These are phyloP conservation scores for Tetradesmus obliquus DNA, from an alignment of 139 green algal species.

Conservation along the genomic window DNA sequence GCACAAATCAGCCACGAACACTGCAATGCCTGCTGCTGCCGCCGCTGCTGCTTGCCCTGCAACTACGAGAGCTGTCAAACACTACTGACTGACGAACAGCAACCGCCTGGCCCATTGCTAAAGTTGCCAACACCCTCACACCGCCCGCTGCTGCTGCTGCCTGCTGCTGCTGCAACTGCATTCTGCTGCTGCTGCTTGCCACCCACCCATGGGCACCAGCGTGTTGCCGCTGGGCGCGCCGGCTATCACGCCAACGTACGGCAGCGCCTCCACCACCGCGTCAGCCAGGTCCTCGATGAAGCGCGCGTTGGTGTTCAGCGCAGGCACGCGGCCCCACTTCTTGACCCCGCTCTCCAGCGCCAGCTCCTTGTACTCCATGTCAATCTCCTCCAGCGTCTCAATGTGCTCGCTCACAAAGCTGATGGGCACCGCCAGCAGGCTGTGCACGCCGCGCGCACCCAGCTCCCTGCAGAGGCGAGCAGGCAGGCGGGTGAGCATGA, in stretches of 20 bases:
- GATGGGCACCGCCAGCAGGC: conserved; percentile 96
- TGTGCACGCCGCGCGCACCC: conserved; percentile 74
- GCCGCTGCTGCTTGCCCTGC: neutral
- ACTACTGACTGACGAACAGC: no score
- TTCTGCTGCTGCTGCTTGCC: neutral
- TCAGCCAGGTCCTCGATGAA: conserved; percentile 98
- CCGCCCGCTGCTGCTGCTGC: neutral
- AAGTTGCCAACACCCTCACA: no score
- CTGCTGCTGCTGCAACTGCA: neutral
- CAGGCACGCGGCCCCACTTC: conserved; percentile 96
- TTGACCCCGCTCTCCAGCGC: conserved; percentile 84
- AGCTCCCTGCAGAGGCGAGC: conserved; percentile 71
- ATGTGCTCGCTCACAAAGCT: conserved; percentile 99
- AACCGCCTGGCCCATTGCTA: no score
- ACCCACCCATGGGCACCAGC: conserved; percentile 52
- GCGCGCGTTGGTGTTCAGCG: conserved; percentile 90
- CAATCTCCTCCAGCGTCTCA: conserved; percentile 99
- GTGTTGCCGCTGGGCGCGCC: conserved; percentile 54
- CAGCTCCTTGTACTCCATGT: conserved; percentile 96
- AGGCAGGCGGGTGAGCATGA: neutral
- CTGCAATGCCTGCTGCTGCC: neutral
- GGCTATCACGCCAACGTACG: conserved; percentile 87
- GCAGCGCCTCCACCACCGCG: conserved; percentile 93
- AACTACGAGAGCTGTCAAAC: neutral
- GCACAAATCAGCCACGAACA: no score